Evolutionary conservation across 768 basidiomycete species (phyloP), one percentile per base, ranked within the genome.

Genomic region (Termitomyces sp.): DNA sequence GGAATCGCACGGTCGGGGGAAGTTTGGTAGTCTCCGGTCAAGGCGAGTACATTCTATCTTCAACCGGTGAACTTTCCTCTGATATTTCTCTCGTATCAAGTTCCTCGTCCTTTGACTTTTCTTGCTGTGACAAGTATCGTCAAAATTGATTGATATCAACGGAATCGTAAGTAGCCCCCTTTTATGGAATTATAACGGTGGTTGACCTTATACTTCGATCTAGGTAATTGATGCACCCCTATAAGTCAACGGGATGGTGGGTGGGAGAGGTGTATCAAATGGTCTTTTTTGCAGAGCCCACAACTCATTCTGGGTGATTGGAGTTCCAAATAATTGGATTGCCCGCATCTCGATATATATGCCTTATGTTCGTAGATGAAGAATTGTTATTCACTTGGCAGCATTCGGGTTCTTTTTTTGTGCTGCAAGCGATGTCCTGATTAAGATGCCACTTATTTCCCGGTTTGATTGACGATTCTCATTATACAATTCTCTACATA

Each of bases 181-280:
- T 37, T 2, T 18, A 39, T n/a, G 5, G 10, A 39, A 27, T 43
- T 12, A 20, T 4, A 4, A 31, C 5, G 8, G 29, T 9, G 12
- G 12, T 13, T 16, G 3, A 54, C 22, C 2, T 43, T 12, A 43
- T 12, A 16, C 7, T 24, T 43, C 12, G 18, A 51, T 32, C 16
- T 51, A 29, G 52, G 5, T n/a, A 18, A 31, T 54, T 31, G 42
- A 29, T 44, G 10, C 31, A 44, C 7, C 53, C 42, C 24, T 16
- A 42, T 14, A 24, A 43, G 31, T 46, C 9, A 53, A 43, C 32
- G 53, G 53, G 53, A 52, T 54, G 53, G 53, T 54, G 53, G 53
- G 53, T 44, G 29, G 41, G 42, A 34, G 42, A 31, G 31, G 53
- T 54, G 53, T 26, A 54, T 22, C 42, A 22, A 44, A 39, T 39